A percentile compares a stretch with the other conserved stretches of the same genome.
These are phyloP conservation scores for Kwoniella sp. DNA, from an alignment of 768 basidiomycete species.

Conservation along the genomic window DNA sequence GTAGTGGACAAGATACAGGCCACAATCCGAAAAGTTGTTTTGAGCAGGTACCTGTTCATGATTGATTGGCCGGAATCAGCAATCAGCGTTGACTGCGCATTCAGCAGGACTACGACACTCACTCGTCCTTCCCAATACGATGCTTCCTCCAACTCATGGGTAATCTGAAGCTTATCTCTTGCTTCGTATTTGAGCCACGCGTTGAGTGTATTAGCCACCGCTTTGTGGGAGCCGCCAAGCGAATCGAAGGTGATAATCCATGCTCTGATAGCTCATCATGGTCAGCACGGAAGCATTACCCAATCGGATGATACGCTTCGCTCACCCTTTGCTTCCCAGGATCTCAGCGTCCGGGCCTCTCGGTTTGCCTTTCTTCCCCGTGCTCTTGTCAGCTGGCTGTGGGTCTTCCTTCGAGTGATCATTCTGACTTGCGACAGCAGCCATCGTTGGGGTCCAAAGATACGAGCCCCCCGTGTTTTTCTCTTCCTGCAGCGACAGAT, in stretches of 20 bases:
- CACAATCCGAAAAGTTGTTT: conserved; percentile 88
- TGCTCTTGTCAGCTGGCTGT: not conserved
- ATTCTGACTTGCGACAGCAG: conserved; percentile 4
- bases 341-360: conserved; percentile 4
- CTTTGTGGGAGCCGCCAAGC: conserved; percentile 70
- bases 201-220: conserved; percentile 65
- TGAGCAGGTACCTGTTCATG: conserved; percentile 84
- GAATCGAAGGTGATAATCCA: conserved; percentile 90
- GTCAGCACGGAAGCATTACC: not conserved
- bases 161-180: conserved; percentile 66
- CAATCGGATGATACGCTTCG: not conserved
- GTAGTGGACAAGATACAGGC: conserved; percentile 86
- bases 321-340: conserved; percentile 15
- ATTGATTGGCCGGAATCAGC: not conserved
- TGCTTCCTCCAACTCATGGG: conserved; percentile 62
- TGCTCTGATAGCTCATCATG: conserved; percentile 4
- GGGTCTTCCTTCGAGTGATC: not conserved
- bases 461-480: conserved; percentile 4
- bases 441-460: conserved; percentile 14
- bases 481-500: conserved; percentile 6
- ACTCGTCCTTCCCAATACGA: not conserved
- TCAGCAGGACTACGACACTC: not conserved
- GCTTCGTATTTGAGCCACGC: conserved; percentile 78
- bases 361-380: conserved; percentile 3
- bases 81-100: too few relatives aligned